Base-by-base conservation (phyloP, 148 eudicot species). In the Chenopodium album region DNA sequence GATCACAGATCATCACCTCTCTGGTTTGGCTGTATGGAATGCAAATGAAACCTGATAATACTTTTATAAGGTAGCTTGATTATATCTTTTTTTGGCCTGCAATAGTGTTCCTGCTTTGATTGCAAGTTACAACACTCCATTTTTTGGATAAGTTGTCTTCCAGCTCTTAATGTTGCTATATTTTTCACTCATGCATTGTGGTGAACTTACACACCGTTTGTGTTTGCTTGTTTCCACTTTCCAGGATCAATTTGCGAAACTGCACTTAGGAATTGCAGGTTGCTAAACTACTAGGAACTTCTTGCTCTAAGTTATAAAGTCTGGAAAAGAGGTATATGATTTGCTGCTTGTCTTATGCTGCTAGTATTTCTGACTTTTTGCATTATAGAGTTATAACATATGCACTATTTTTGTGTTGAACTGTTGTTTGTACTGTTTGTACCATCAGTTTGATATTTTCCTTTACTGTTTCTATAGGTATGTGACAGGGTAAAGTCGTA, bases 31-130 rank as follows among this genome's bases (percentile, higher is more conserved):
- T 44, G 48, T 41, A 12, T 47, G 71, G 56, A 71, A 29, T 48
- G 26, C 67, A 19, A 76, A 41, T 20, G 80, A 29, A 72, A 26
- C 26, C 19, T 71, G 76, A 13, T 41, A 8, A 17, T 56, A 54
- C 31, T 64, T 13, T 16, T 56, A 12, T 6, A 76, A 75, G 84
- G 84, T 81, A 82, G 20, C 67, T 22, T 76, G 32, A 69, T 69
- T n/a, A 13, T 19, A 13, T 64, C 48, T 71, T 46, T 41, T 34
- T 20, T 44, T 41, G 8, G 76, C 41, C 37, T 77, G 46, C 48
- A 20, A 19, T 63, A 44, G 17, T 77, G 29, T 9, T 78, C 11
- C 81, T 52, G 19, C 32, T 50, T 2, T 69, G 23, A 7, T 17
- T 65, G 9, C 2, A 14, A 64, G 8, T 28, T 65, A 8, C 1